A percentile compares a stretch with the other conserved stretches of the same genome.
These are phyloP conservation scores for Colletotrichum gigasporum DNA, from an alignment of 2,329 filamentous ascomycete species.

Conservation along the genomic window DNA sequence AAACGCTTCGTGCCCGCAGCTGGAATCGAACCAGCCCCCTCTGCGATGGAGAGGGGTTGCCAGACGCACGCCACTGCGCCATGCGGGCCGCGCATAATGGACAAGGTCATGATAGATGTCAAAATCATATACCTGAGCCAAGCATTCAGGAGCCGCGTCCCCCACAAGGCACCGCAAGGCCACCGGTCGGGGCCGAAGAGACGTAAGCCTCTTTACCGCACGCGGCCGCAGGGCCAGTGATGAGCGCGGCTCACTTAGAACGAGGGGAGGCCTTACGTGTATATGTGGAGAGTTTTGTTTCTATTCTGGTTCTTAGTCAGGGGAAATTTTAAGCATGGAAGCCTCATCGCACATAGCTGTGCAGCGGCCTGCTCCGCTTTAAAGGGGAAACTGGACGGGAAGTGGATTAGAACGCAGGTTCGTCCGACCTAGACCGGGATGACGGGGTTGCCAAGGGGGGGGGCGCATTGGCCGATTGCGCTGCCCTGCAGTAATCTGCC, in stretches of 20 bases:
- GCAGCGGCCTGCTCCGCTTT: background rate
- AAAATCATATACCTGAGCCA: too few relatives aligned
- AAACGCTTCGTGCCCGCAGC: too few relatives aligned
- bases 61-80: too few relatives aligned
- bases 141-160: too few relatives aligned
- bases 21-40: too few relatives aligned
- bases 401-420: slow-evolving; percentile 13
- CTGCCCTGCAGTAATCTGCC: background rate
- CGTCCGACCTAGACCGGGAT: slow-evolving; percentile 6
- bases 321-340: slow-evolving; percentile 5
- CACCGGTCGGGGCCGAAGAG: background rate
- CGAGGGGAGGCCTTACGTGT: background rate
- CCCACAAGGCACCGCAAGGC: background rate
- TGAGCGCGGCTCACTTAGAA: background rate
- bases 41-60: too few relatives aligned
- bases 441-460: slow-evolving; percentile 8
- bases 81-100: too few relatives aligned
- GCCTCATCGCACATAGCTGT: background rate
- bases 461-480: slow-evolving; percentile 20
- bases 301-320: slow-evolving; percentile 1
- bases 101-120: too few relatives aligned
- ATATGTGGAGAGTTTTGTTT: slow-evolving; percentile 1
- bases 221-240: background rate
- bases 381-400: slow-evolving; percentile 12
- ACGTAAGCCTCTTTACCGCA: background rate